phyloP scores from a whole-genome alignment of 768 basidiomycete genomes.

The Tulasnella sp. region DNA sequence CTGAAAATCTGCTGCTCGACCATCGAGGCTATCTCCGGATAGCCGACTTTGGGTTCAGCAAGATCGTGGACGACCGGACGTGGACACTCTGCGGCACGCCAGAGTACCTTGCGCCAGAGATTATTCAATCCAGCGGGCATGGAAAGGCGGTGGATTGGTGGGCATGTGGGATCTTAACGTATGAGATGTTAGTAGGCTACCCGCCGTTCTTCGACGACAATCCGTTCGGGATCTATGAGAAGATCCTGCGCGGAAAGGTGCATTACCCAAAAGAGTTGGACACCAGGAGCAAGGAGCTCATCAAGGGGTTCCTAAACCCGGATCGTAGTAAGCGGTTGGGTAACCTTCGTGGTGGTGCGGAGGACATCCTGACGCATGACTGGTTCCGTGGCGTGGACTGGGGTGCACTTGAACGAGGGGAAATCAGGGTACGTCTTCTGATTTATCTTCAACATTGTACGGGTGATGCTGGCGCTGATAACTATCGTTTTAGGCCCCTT shows the following conservation, averaged over 20 bases:
- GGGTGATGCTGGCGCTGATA: background rate
- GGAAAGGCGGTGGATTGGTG: slow-evolving; percentile 99
- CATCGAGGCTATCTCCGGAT: slow-evolving; percentile 86
- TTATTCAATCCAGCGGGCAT: slow-evolving; percentile 95
- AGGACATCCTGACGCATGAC: slow-evolving; percentile 81
- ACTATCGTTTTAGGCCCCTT: slow-evolving; percentile 9
- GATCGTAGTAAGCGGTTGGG: slow-evolving; percentile 87
- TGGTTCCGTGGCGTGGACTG: slow-evolving; percentile 97
- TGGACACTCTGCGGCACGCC: slow-evolving; percentile 96
- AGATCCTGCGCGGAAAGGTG: slow-evolving; percentile 79
- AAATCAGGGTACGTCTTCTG: slow-evolving; percentile 56
- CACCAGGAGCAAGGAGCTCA: slow-evolving; percentile 75
- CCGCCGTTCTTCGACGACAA: slow-evolving; percentile 98
- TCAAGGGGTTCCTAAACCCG: slow-evolving; percentile 79
- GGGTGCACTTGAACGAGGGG: slow-evolving; percentile 73
- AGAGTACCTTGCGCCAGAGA: slow-evolving; percentile 96
- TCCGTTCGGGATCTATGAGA: slow-evolving; percentile 97
- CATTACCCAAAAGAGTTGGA: slow-evolving; percentile 90
- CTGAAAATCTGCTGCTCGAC: slow-evolving; percentile 95
- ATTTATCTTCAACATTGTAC: background rate
- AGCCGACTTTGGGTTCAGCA: slow-evolving; percentile 97
- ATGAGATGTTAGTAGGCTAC: slow-evolving; percentile 98
- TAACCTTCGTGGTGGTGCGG: slow-evolving; percentile 83
- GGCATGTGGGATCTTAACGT: slow-evolving; percentile 94
- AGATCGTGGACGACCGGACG: slow-evolving; percentile 93